A percentile compares a stretch with the other conserved stretches of the same genome.
phyloP scores from a whole-genome alignment of 768 basidiomycete genomes.

The Tephrocybe rancida region DNA sequence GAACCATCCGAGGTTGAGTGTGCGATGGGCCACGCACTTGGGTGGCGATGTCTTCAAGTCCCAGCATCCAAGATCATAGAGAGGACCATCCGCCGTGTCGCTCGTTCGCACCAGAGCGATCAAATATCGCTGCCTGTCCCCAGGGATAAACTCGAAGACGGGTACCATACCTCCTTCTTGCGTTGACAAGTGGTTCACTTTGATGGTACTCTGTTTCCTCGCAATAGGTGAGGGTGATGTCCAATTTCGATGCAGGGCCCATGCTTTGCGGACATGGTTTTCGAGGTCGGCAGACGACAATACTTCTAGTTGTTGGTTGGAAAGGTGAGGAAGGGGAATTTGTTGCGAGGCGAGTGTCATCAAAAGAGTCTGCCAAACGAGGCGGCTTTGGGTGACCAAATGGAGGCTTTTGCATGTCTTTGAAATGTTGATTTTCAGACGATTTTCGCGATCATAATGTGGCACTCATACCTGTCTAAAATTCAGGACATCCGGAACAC shows the following conservation, averaged over 20 bases:
- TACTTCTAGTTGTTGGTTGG: constrained; percentile 27
- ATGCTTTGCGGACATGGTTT: constrained; percentile 34
- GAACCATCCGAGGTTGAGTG: constrained; percentile 40
- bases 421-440: background rate
- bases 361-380: constrained; percentile 53
- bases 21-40: constrained; percentile 44
- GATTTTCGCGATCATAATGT: background rate
- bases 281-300: constrained; percentile 51
- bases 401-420: constrained; percentile 51
- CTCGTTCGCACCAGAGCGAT: constrained; percentile 40
- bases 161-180: constrained; percentile 38
- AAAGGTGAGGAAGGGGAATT: constrained; percentile 48
- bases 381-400: constrained; percentile 44
- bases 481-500: constrained; percentile 40
- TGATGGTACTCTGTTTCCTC: constrained; percentile 21
- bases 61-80: constrained; percentile 58
- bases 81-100: constrained; percentile 18
- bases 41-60: constrained; percentile 39
- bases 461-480: constrained; percentile 48
- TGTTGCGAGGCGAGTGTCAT: constrained; percentile 39
- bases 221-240: constrained; percentile 37
- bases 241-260: constrained; percentile 54
- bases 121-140: constrained; percentile 42
- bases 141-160: constrained; percentile 47
- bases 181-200: constrained; percentile 22